Conservation (phyloP, 371 early-diverging fungal genomes). For the Lichtheimia corymbifera region DNA sequence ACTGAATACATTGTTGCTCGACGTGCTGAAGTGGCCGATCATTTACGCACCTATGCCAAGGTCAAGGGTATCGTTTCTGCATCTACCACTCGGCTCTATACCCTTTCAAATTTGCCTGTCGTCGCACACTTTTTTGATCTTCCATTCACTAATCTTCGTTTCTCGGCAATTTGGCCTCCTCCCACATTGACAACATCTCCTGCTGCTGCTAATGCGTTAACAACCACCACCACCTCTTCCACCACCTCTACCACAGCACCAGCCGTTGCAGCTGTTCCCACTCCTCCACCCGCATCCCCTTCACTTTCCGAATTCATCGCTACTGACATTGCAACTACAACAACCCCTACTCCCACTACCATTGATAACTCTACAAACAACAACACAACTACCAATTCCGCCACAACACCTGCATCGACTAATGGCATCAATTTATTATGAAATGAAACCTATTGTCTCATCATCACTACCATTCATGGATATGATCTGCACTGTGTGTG, state of each 20-base stretch:
- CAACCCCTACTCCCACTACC: constrained; percentile 4
- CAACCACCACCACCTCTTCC: neutral
- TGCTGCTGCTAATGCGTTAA: neutral
- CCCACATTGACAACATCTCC: constrained; percentile 3
- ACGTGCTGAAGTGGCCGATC: constrained; percentile 43
- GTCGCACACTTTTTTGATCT: constrained; percentile 27
- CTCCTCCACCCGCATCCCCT: constrained; percentile 6
- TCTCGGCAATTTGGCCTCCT: constrained; percentile 15
- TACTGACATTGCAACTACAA: neutral
- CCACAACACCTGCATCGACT: too few relatives aligned
- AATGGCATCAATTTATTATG: too few relatives aligned
- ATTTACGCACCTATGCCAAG: constrained; percentile 38
- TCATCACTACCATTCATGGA: too few relatives aligned
- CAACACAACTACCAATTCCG: too few relatives aligned
- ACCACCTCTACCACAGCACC: neutral
- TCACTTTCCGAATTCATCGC: constrained; percentile 15
- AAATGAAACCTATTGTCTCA: too few relatives aligned
- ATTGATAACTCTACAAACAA: neutral
- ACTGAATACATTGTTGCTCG: constrained; percentile 44
- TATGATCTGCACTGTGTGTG: too few relatives aligned
- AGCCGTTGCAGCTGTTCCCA: neutral
- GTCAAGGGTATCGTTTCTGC: constrained; percentile 34
- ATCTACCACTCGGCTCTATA: constrained; percentile 44
- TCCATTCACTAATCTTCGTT: constrained; percentile 29
- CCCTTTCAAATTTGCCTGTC: constrained; percentile 37